Evolutionary conservation across 495 filamentous ascomycete species (phyloP), one percentile per base, ranked within the genome.

Genomic region (Penicillium paradoxum): DNA sequence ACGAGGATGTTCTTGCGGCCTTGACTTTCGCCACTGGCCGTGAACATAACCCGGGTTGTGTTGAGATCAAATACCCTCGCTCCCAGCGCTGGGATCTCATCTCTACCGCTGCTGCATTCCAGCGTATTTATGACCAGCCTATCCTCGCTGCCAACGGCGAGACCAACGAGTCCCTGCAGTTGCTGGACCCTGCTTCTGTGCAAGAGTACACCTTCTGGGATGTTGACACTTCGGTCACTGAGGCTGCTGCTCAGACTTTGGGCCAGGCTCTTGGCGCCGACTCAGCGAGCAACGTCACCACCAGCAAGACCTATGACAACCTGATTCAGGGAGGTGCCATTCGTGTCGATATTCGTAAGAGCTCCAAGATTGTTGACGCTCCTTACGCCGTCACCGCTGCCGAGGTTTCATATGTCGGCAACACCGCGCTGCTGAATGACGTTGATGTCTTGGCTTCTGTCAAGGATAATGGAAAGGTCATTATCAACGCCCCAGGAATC

Each of bases 121-220:
- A 89, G 65, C 69, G 79, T 21, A 59, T 81, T 17, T 72, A 75
- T 29, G 77, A 84, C 29, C 77, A 75, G 53, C 81, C 79, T 37
- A 74, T 82, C 36, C 69, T 75, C 42, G 76, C 76, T 53, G 56
- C 59, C 36, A 49, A 63, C 30, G 67, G 64, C 36, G 70, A 76
- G 22, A 63, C 68, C 29, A 51, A 56, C 11, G 62, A 62, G 13
- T 58, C 74, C 32, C 62, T 80, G 47, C 70, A 79, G 55, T 52
- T 85, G 33, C 58, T 83, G 6, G 74, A 76, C 45, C 62, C 69
- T 13, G 45, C 68, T 13, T 59, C 73, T 21, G 82, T 86, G 24
- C 77, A 88, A 63, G 88, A 97, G 62, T 98, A 91, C 74, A 82
- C 83, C 18, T 96, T 98, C 78, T 98, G 91, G 93, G 89, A 97